Evolutionary conservation across 2,329 filamentous ascomycete species (phyloP).

Genomic region (Zymoseptoria passerinii): DNA sequence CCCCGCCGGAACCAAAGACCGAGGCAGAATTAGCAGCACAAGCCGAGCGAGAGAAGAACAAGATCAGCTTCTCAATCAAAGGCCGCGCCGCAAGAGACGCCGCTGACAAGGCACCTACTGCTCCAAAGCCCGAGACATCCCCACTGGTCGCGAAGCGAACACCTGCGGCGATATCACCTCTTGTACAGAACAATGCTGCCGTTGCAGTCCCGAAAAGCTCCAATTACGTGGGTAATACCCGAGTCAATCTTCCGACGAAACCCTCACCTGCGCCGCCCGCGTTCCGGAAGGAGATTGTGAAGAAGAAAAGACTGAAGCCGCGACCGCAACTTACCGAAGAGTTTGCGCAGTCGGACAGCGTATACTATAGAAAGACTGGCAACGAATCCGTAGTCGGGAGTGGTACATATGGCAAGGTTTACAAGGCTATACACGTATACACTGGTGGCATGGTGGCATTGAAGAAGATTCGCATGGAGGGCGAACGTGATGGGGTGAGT

Average conservation of each 20-base stretch:
- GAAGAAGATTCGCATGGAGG: conserved; percentile 90
- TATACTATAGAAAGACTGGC: conserved; percentile 92
- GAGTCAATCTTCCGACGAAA: conserved; percentile 13
- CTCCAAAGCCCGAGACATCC: conserved; percentile 22
- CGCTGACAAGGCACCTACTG: conserved; percentile 16
- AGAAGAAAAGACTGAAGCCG: conserved; percentile 61
- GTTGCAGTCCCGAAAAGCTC: conserved; percentile 23
- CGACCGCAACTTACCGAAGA: conserved; percentile 64
- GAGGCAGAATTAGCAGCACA: conserved; percentile 35
- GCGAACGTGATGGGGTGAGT: conserved; percentile 67
- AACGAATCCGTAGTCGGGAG: conserved; percentile 95
- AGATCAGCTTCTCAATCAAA: conserved; percentile 93
- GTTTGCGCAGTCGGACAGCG: conserved; percentile 70
- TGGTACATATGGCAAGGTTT: conserved; percentile 91
- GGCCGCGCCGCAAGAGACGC: conserved; percentile 51
- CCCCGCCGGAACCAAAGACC: conserved; percentile 9
- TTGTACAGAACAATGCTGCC: conserved; percentile 16
- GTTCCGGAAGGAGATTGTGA: conserved; percentile 48
- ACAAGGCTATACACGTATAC: conserved; percentile 90
- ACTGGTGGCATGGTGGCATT: conserved; percentile 74
- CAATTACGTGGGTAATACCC: conserved; percentile 28
- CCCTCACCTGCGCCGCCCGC: conserved; percentile 16
- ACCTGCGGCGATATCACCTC: conserved; percentile 22
- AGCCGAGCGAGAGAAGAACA: conserved; percentile 34
- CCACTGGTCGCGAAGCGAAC: conserved; percentile 44